Percentiles rank a stretch among this genome's conserved stretches.
phyloP scores from a whole-genome alignment of 768 basidiomycete genomes.

The Lactarius indigo region DNA sequence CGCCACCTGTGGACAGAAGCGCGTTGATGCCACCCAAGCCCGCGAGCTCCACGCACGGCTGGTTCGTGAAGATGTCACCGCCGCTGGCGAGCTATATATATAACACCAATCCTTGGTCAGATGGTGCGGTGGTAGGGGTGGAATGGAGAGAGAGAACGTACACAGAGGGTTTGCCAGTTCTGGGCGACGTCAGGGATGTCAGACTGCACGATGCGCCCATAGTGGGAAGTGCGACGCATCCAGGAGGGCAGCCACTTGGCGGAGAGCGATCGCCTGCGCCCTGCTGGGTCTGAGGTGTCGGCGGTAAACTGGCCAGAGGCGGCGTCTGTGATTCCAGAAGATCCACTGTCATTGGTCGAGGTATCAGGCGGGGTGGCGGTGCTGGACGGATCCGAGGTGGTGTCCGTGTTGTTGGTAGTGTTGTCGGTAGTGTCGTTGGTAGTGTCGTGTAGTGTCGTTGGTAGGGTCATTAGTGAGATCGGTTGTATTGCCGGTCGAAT shows the following conservation, averaged over 20 bases:
- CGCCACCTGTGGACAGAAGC: slow-evolving; percentile 43
- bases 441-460: not conserved
- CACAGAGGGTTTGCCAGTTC: slow-evolving; percentile 45
- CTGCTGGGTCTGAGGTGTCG: slow-evolving; percentile 5
- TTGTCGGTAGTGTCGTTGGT: not conserved
- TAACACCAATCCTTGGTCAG: too few species aligned
- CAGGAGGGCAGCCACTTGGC: not conserved
- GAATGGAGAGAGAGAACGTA: not conserved
- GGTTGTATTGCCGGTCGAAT: too few species aligned
- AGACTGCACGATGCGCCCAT: slow-evolving; percentile 32
- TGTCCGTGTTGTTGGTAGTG: not conserved
- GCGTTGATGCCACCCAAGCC: slow-evolving; percentile 42
- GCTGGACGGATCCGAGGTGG: not conserved
- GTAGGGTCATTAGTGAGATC: not conserved
- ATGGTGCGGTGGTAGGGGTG: not conserved
- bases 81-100: slow-evolving; percentile 34
- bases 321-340: not conserved
- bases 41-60: slow-evolving; percentile 43
- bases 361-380: not conserved
- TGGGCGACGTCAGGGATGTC: slow-evolving; percentile 39
- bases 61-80: slow-evolving; percentile 39
- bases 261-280: slow-evolving; percentile 20
- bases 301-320: slow-evolving; percentile 8
- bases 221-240: not conserved
- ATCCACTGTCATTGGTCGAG: not conserved